These are phyloP conservation scores for Incumbomyces delicatus DNA, from an alignment of 2,329 filamentous ascomycete genomes.

Conservation along the genomic window DNA sequence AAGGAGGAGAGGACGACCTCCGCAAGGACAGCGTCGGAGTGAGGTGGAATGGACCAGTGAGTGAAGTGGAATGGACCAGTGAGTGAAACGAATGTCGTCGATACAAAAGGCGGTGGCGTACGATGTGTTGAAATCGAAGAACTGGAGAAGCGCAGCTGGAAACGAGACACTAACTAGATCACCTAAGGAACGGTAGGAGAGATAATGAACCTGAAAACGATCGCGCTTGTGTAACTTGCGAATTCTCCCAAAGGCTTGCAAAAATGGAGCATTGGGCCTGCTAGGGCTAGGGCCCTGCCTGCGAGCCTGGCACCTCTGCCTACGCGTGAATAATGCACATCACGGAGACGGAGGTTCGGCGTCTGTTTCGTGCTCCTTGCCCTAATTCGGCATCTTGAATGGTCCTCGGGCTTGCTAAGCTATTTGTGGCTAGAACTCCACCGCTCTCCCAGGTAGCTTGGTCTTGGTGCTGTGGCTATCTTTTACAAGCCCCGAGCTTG, in stretches of 20 bases:
- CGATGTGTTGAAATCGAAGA: background rate
- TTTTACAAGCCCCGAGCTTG: background rate
- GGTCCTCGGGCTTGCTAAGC: constrained; percentile 4
- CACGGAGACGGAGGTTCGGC: constrained; percentile 4
- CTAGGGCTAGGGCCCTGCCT: background rate
- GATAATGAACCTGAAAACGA: constrained; percentile 6
- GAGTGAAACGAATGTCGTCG: constrained; percentile 7
- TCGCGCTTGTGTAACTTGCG: background rate
- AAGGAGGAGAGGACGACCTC: background rate
- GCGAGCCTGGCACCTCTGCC: background rate
- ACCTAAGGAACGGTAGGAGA: background rate
- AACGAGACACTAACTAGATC: constrained; percentile 2
- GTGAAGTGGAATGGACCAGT: constrained; percentile 1
- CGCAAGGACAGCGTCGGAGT: background rate
- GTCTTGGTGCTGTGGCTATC: background rate
- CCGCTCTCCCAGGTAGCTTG: background rate
- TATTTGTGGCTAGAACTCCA: background rate
- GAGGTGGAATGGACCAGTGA: background rate
- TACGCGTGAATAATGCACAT: background rate
- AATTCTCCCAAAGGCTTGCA: constrained; percentile 2
- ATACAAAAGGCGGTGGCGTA: constrained; percentile 4
- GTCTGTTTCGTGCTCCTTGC: background rate
- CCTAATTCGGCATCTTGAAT: background rate
- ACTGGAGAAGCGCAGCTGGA: constrained; percentile 5
- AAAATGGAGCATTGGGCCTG: background rate